Base-by-base conservation (phyloP, 2,329 filamentous ascomycete genomes). In the Penicillium freii region DNA sequence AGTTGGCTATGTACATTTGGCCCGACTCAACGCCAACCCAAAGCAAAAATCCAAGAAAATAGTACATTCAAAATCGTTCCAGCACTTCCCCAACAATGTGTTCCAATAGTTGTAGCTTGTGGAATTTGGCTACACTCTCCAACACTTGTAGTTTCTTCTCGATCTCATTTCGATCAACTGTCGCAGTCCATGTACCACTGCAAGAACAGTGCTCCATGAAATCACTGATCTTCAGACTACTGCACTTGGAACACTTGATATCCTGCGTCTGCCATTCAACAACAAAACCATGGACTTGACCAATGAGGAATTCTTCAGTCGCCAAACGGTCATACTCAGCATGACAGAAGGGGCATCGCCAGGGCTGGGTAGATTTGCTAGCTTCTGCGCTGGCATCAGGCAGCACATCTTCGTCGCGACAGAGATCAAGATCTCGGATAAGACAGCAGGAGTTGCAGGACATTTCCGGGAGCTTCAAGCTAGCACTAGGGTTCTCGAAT, bases 161-260 rank as follows among this genome's bases (percentile, higher is more conserved):
- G 27, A 93, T 78, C 29, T 89, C 89, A 31, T 82, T 84, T 62
- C 82, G 81, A 64, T 87, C 83, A 58, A 92, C 81, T 21, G 86
- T 90, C 63, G 85, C 85, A 19, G 81, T 82, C 94, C 94, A 99
- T 58, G 84, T 83, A 4, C 94, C 94, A 60, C 90, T 91, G 79
- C 94, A 99, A 11, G 87, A 89, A 75, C 95, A 99, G 75, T 97
- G 92, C 73, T 97, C 93, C 87, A 94, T 92, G 67, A 97, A 95
- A 69, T 97, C 93, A 72, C 96, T 97, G 40, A 90, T 82, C 70
- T 91, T 81, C 39, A 96, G 75, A 4, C 77, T 68, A 42, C 73
- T 74, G 66, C 84, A 87, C 65, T 91, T 91, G 33, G 83, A 85
- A 72, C 94, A 99, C 75, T 91, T 91, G 57, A 97, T 76, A 73